Base-by-base conservation (phyloP, 2,329 filamentous ascomycete species). In the Nothopassalora personata region DNA sequence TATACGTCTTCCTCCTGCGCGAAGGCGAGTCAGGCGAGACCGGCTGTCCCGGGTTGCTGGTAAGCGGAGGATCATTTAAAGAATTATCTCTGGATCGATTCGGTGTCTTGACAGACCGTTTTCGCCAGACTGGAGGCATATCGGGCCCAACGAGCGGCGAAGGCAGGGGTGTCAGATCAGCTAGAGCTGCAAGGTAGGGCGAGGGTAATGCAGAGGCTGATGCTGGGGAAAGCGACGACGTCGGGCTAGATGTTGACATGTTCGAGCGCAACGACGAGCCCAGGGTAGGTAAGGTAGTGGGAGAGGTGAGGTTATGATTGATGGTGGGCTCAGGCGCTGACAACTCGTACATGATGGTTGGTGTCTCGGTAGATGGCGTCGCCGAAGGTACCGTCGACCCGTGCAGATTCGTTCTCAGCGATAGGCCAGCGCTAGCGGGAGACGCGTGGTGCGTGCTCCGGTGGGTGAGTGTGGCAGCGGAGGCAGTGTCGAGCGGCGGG, bases 81-180 rank as follows among this genome's bases (percentile, higher is more conserved):
- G 68, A 72, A 19, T 64, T 62, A 54, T 65, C 64, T 36, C 68
- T 59, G 27, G 69, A 71, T 53, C 66, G 64, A 50, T 57, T 60
- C 28, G 65, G 64, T 30, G 67, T 64, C 46, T 67, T 68, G 71
- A 70, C 43, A 72, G 69, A 57, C 70, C 71, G 50, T 49, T 56
- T 75, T 52, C 73, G 71, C 78, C 78, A 80, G 63, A 74, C 72
- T 15, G 71, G 71, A 5, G 76, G 73, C 28, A 63, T 62, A 47
- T 70, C 67, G 34, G 75, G 76, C 58, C 76, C 62, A 60, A 76
- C 73, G 8, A 80, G 69, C 30, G 79, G 79, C 11, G 79, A 80
- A 5, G 79, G 79, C n/a, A 81, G 71, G 39, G 79, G 79, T n/a
- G 79, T 81, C 54, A 81, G 73, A 65, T 81, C 79, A 48, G 74